Base-by-base conservation (phyloP, 2,329 filamentous ascomycete species). In the Epichloe elymi region DNA sequence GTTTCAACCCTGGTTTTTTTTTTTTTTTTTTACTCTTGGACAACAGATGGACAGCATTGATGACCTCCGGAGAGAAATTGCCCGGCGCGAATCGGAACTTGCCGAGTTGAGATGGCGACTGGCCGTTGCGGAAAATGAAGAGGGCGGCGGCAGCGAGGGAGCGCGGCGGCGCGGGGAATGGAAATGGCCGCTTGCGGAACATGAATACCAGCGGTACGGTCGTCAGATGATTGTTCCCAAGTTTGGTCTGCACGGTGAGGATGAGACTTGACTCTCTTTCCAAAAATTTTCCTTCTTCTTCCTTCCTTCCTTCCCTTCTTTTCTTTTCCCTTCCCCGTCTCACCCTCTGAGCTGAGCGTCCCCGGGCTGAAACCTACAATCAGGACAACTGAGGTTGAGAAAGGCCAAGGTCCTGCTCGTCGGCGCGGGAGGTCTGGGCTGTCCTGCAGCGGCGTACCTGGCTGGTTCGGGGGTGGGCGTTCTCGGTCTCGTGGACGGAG, bases 371-470 rank as follows among this genome's bases (percentile, higher is more conserved):
- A 38, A 30, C 8, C 17, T 19, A 15, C 20, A n/a, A 11, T 23
- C 51, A 88, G 88, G 87, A 1, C 91, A 97, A 67, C 71, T 91
- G 6, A 75, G 78, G 35, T 72, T 97, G 15, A 85, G 81, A 60
- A 71, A 74, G 1, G 74, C 87, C 1, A 80, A 74, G 19, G 82
- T 96, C 5, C 75, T 97, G 7, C 74, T 98, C 45, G 78, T 98
- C 23, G 93, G 93, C 11, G 83, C 87, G 2, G 93, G 93, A 5
- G 93, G 93, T 0, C 71, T 98, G 12, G 93, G 93, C 11, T 97
- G 88, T 63, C 93, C 93, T 11, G 89, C 93, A 12, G 87, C 90
- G 0, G 79, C 86, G n/a, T 98, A 98, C 63, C 79, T 98, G 1
- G 88, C 89, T 10, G 91, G 88, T 20, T 86, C 93, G 1, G 93